Evolutionary conservation across 2,329 filamentous ascomycete genomes (phyloP).

Genomic region (Fusarium concolor): DNA sequence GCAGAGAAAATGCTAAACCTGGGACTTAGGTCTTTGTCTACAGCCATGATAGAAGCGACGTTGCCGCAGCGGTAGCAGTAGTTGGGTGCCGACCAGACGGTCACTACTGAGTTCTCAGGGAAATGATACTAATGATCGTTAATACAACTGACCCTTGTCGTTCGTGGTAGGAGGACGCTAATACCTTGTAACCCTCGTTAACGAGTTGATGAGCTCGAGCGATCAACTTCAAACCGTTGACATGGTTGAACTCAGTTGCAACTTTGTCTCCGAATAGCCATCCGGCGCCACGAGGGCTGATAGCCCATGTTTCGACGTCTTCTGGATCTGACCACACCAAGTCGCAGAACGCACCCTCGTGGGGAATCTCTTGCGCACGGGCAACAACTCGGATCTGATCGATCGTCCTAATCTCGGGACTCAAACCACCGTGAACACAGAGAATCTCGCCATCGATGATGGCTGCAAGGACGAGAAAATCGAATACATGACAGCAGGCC

Average conservation of each 20-base stretch:
- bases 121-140: constrained; percentile 80
- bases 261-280: constrained; percentile 99
- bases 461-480: constrained; percentile 94
- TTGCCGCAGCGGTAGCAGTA: constrained; percentile 97
- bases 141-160: constrained; percentile 36
- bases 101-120: constrained; percentile 92
- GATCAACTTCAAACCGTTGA: constrained; percentile 96
- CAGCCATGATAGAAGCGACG: constrained; percentile 94
- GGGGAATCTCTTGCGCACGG: constrained; percentile 95
- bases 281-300: constrained; percentile 94
- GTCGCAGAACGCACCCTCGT: constrained; percentile 98
- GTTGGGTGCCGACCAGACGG: constrained; percentile 97
- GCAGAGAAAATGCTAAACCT: constrained; percentile 94
- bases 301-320: constrained; percentile 94
- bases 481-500: constrained; percentile 99
- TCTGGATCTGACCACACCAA: constrained; percentile 98
- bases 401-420: constrained; percentile 93
- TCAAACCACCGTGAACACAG: constrained; percentile 93
- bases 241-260: constrained; percentile 95
- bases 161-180: background rate
- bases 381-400: constrained; percentile 99
- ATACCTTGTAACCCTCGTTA: constrained; percentile 96
- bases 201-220: constrained; percentile 97
- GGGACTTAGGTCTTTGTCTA: constrained; percentile 85
- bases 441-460: constrained; percentile 99